Conservation (phyloP, 2,329 filamentous ascomycete species). For the Trichocomaceae sp. region DNA sequence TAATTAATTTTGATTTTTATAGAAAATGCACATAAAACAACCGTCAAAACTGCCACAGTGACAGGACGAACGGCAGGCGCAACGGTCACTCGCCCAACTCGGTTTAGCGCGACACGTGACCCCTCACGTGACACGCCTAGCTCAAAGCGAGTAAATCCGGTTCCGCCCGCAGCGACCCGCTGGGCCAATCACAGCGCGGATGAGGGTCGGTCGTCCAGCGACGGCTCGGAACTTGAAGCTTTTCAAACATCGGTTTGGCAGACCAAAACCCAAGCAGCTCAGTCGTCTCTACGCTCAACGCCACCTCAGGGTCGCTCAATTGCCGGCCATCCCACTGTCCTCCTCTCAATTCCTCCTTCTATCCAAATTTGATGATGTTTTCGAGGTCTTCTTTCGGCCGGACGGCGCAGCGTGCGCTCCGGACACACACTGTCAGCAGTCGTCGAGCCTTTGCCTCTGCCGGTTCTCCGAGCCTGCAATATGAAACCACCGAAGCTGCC, state of each 20-base stretch:
- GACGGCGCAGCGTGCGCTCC: slow-evolving; percentile 57
- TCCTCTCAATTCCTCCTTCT: slow-evolving; percentile 36
- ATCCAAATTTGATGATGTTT: slow-evolving; percentile 58
- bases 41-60: not conserved
- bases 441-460: slow-evolving; percentile 58
- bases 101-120: slow-evolving; percentile 15
- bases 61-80: too few species aligned
- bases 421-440: slow-evolving; percentile 48
- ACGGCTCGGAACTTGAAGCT: slow-evolving; percentile 37
- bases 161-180: slow-evolving; percentile 35
- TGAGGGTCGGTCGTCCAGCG: slow-evolving; percentile 25
- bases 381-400: slow-evolving; percentile 60
- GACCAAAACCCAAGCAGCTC: slow-evolving; percentile 22
- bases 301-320: slow-evolving; percentile 24
- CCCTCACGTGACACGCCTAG: slow-evolving; percentile 20
- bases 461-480: slow-evolving; percentile 71
- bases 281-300: slow-evolving; percentile 20
- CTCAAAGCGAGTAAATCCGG: slow-evolving; percentile 25
- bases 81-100: not conserved
- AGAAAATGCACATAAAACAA: too few species aligned
- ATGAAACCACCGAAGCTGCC: slow-evolving; percentile 76
- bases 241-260: slow-evolving; percentile 30
- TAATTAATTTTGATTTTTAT: too few species aligned
- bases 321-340: slow-evolving; percentile 29
- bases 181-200: slow-evolving; percentile 33